Evolutionary conservation across 805 yeast species (phyloP).

Genomic region (Novakomyces olei): DNA sequence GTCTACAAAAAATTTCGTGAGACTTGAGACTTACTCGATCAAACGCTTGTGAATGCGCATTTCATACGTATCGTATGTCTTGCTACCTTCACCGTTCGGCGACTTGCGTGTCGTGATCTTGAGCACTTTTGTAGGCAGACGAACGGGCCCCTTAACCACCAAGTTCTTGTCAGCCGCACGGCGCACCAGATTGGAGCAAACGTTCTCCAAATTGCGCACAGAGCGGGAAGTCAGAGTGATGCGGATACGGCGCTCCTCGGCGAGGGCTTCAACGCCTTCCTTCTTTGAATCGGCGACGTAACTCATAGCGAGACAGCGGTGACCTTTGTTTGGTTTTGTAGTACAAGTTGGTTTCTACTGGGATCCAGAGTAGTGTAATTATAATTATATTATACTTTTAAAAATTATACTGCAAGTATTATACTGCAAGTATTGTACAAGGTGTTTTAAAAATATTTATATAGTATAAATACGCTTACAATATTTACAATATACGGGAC

Average conservation of each 20-base stretch:
- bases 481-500: too few species aligned
- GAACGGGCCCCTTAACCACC: constrained; percentile 95
- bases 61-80: constrained; percentile 99
- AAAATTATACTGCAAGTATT: too few species aligned
- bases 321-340: constrained; percentile 2
- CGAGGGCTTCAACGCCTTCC: constrained; percentile 10
- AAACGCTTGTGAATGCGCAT: constrained; percentile 99
- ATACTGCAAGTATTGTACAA: too few species aligned
- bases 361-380: background rate
- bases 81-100: constrained; percentile 99
- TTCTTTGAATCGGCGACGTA: constrained; percentile 8
- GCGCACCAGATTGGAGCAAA: constrained; percentile 69
- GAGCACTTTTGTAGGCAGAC: constrained; percentile 98
- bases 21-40: constrained; percentile 48
- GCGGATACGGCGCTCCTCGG: constrained; percentile 72
- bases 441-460: too few species aligned
- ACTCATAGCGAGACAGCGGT: constrained; percentile 5
- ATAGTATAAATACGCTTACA: too few species aligned
- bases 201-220: constrained; percentile 94
- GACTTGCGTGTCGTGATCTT: constrained; percentile 99
- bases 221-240: constrained; percentile 97
- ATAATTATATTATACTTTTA: too few species aligned
- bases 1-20: constrained; percentile 1
- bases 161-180: constrained; percentile 68
- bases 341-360: background rate